Evolutionary conservation across 257 asterid genomes (phyloP).

Genomic region (Echites panduratus): DNA sequence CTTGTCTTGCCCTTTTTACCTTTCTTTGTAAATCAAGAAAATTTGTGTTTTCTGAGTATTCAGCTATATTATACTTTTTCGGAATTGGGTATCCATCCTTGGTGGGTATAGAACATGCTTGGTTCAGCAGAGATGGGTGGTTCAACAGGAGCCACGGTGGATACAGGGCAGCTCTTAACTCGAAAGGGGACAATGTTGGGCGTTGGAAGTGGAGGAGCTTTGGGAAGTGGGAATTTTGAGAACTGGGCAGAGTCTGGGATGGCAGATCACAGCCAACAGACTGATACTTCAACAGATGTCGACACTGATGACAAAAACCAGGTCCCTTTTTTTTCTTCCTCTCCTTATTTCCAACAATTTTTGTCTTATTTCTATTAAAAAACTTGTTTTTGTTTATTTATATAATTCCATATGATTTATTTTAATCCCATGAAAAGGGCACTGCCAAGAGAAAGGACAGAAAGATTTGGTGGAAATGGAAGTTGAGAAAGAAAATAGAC

Average conservation of each 20-base stretch:
- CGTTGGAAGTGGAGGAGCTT: conserved; percentile 26
- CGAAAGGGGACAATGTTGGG: conserved; percentile 34
- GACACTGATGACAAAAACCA: conserved; percentile 43
- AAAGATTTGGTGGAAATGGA: background rate
- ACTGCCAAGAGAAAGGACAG: background rate
- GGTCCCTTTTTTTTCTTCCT: conserved; percentile 12
- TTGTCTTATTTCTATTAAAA: background rate
- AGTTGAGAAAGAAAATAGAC: background rate
- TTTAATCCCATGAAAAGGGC: background rate
- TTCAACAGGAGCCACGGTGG: conserved; percentile 45
- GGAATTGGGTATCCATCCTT: conserved; percentile 3
- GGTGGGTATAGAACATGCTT: conserved; percentile 46
- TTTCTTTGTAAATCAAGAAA: background rate
- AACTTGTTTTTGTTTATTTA: background rate
- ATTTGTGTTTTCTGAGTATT: background rate
- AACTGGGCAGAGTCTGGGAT: conserved; percentile 51
- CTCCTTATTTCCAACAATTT: background rate
- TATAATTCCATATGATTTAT: background rate
- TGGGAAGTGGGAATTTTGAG: conserved; percentile 57
- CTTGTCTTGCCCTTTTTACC: background rate
- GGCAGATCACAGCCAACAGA: conserved; percentile 51
- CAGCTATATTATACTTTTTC: background rate
- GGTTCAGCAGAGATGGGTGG: conserved; percentile 60
- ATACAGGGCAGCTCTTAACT: conserved; percentile 43
- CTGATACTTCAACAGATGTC: conserved; percentile 50